phyloP scores from a whole-genome alignment of 2,329 filamentous ascomycete genomes.

The Volutella citrinella region DNA sequence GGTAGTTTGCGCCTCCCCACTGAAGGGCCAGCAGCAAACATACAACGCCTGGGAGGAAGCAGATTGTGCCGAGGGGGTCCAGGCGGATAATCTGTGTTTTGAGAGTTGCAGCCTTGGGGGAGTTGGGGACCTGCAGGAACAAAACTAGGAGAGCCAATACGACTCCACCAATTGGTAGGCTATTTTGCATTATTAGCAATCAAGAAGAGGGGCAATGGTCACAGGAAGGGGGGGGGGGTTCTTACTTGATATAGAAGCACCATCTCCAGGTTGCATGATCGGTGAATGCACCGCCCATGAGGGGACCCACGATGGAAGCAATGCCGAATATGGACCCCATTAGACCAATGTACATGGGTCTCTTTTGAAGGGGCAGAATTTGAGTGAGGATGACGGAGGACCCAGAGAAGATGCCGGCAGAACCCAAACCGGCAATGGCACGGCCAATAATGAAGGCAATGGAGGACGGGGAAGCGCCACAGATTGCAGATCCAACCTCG shows the following conservation, averaged over 20 bases:
- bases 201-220: neutral
- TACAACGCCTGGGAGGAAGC: constrained; percentile 47
- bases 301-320: constrained; percentile 25
- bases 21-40: constrained; percentile 52
- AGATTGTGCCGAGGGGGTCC: constrained; percentile 43
- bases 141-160: constrained; percentile 43
- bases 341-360: constrained; percentile 19
- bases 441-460: constrained; percentile 35
- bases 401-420: constrained; percentile 34
- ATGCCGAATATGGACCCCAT: constrained; percentile 42
- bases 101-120: constrained; percentile 28
- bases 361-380: constrained; percentile 8
- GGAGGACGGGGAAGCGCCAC: constrained; percentile 25
- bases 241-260: constrained; percentile 41
- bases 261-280: constrained; percentile 42
- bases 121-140: constrained; percentile 36
- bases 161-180: constrained; percentile 39
- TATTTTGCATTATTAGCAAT: neutral
- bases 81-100: constrained; percentile 38
- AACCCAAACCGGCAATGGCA: constrained; percentile 35
- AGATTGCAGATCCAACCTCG: constrained; percentile 22
- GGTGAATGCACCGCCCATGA: constrained; percentile 12
- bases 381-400: constrained; percentile 15
- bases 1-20: constrained; percentile 48
- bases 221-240: no score